Base-by-base conservation (phyloP, 2,329 filamentous ascomycete genomes). In the Penicillium freii region DNA sequence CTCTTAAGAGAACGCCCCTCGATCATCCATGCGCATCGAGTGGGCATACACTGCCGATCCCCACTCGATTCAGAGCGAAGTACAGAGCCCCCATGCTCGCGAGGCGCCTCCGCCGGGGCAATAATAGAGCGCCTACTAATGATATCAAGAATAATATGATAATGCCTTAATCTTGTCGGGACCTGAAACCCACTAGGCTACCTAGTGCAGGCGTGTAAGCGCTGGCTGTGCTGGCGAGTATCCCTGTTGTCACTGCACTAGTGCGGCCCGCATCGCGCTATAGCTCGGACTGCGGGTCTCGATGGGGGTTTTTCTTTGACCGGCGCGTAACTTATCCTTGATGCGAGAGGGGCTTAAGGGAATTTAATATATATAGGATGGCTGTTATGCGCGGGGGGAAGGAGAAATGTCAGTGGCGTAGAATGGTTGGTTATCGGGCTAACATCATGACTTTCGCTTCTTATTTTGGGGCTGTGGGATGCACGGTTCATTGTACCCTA, bases 161-260 rank as follows among this genome's bases (percentile, higher is more conserved):
- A 13, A 39, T 27, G 15, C 27, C 8, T 36, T 23, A 51, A 33
- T 49, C 5, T 42, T n/a, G 15, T 39, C 38, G n/a, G 25, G 38
- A 2, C 19, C 5, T 61, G 56, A 61, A 59, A 61, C 51, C 17
- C 17, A 17, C 58, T 54, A 56, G 34, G n/a, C 11, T 36, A 46
- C 38, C n/a, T 54, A 48, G 43, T 45, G 55, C 43, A 36, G 57
- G 50, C 47, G 15, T 45, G 36, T 62, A 65, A 59, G 61, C 60
- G 60, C 63, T 51, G 51, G 62, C 63, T 54, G 54, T n/a, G 49
- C 34, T 15, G 17, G n/a, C 6, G 8, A 13, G 10, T n/a, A 15
- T 27, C 23, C n/a, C 34, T 11, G 45, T 55, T 53, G 34, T 40
- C 52, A 40, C 42, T 42, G 33, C 62, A 53, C 54, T 62, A 59